phyloP scores from a whole-genome alignment of 2,329 filamentous ascomycete species.

The Aspergillus sp. region DNA sequence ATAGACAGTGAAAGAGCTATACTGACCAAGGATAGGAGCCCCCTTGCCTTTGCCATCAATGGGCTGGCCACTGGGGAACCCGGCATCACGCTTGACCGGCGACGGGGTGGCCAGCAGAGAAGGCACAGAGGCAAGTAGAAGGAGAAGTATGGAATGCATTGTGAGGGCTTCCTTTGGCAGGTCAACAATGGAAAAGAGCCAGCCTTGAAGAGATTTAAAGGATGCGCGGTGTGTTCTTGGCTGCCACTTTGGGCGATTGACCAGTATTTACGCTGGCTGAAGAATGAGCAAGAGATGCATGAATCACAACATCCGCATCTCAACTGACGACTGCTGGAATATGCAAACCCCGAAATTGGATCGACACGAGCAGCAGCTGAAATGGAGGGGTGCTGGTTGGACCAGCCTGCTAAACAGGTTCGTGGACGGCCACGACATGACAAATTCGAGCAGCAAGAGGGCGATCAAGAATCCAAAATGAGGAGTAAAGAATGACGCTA shows the following conservation, averaged over 20 bases:
- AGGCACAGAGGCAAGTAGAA: conserved; percentile 17
- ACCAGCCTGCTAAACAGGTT: neutral
- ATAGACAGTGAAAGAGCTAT: no score
- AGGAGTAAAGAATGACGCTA: neutral
- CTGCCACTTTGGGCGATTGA: neutral
- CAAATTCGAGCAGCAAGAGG: neutral
- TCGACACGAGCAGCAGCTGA: neutral
- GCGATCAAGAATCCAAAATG: neutral
- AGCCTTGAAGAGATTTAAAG: neutral
- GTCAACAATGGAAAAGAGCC: neutral
- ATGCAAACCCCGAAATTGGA: conserved; percentile 5
- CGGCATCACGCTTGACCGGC: conserved; percentile 20
- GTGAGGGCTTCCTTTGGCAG: neutral
- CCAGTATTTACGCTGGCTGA: neutral
- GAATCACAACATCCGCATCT: conserved; percentile 1
- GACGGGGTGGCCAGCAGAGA: conserved; percentile 16
- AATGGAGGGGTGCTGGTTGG: neutral
- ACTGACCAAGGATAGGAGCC: conserved; percentile 54
- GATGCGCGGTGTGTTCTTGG: neutral
- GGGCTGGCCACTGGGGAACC: conserved; percentile 56
- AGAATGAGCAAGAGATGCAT: neutral
- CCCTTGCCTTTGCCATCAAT: conserved; percentile 54
- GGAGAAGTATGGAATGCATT: conserved; percentile 19
- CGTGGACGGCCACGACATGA: neutral
- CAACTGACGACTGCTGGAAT: neutral